Base-by-base conservation (phyloP, 2,329 filamentous ascomycete genomes). In the Cladosporium cucumerinum region DNA sequence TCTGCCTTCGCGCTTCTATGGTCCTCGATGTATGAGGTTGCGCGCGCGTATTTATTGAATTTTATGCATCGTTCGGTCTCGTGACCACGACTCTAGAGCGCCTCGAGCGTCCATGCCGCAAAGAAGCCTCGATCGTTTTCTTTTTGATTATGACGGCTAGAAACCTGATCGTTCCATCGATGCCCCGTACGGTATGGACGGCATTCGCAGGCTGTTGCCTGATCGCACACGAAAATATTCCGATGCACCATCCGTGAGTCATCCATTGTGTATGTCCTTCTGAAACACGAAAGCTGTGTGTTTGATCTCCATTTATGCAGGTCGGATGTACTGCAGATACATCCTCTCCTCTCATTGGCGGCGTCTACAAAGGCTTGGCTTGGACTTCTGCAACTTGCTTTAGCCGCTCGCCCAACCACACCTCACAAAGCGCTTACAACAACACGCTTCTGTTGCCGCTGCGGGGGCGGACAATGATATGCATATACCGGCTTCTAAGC, bases 291-390 rank as follows among this genome's bases (percentile, higher is more conserved):
- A 16, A 28, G 28, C 23, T 32, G 34, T 25, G 43, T 46, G 60
- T 62, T 55, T 62, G 60, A 62, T 62, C 60, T 30, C 8, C 49
- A 26, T 51, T 62, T 34, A 62, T 62, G 60, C 60, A 62, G 60
- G 59, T 39, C 28, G 51, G 14, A 52, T 61, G 59, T 48, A 54
- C 46, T 39, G 11, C 46, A 49, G 25, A 48, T 16, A 18, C 48
- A 62, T 46, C 18, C 54, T 16, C 18, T 23, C 25, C 18, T 55
- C 48, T 28, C 34, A 62, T 62, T 62, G 49, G 60, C 26, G 30
- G 26, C 23, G 48, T 11, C 18, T 25, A 43, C n/a, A 51, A 62
- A 62, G 55, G 60, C 60, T 62, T 62, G 49, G 60, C 49, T 46
- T 54, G 32, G 25, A 55, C 49, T 23, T 46, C 58, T 61, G 32